phyloP scores from a whole-genome alignment of 805 yeast species.

The Candida peoriensis region DNA sequence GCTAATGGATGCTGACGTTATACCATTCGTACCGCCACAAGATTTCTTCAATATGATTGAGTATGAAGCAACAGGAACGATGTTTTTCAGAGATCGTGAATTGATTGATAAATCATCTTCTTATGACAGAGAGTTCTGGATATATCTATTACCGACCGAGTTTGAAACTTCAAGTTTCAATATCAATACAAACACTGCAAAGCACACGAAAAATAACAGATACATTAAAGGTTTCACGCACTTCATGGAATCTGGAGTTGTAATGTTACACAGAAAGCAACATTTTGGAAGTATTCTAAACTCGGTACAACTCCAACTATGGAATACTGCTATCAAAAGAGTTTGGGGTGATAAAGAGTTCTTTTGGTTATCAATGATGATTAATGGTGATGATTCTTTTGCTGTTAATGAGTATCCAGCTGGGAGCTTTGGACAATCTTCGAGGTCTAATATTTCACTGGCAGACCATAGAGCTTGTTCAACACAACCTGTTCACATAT shows the following conservation, averaged over 20 bases:
- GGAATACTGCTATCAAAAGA: constrained; percentile 16
- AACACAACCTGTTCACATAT: constrained; percentile 54
- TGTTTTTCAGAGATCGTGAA: constrained; percentile 41
- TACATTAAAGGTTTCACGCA: constrained; percentile 17
- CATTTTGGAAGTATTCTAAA: constrained; percentile 23
- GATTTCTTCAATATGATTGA: constrained; percentile 29
- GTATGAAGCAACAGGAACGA: constrained; percentile 31
- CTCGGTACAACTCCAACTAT: constrained; percentile 17
- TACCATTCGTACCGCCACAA: constrained; percentile 35
- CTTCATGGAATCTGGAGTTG: constrained; percentile 28
- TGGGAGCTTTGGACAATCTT: constrained; percentile 13
- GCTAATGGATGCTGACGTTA: constrained; percentile 50
- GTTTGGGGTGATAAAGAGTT: constrained; percentile 35
- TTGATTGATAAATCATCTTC: constrained; percentile 5
- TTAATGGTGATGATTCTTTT: constrained; percentile 15
- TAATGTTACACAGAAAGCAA: constrained; percentile 16
- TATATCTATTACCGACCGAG: constrained; percentile 7
- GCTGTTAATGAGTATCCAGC: constrained; percentile 11
- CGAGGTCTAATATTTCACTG: constrained; percentile 2
- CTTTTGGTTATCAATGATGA: constrained; percentile 30
- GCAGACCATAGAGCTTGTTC: constrained; percentile 38
- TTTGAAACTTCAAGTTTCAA: constrained; percentile 4
- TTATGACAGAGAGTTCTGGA: neutral
- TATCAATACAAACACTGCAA: constrained; percentile 1
- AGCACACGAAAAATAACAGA: neutral